Evolutionary conservation across 1,284 basidiomycete genomes (phyloP).

Genomic region (Leccinum cinnamomeum): DNA sequence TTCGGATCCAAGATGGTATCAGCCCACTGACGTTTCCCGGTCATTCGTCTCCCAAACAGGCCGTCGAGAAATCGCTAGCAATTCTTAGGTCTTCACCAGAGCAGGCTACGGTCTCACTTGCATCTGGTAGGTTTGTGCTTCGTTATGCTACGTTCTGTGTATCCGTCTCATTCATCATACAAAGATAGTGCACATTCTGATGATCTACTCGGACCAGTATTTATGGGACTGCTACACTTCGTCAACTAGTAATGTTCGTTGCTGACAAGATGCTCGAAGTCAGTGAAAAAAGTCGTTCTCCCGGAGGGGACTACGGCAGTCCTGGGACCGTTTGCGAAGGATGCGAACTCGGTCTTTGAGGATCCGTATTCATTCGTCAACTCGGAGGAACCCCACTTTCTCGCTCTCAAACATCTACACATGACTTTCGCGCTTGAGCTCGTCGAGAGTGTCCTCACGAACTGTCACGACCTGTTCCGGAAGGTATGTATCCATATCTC

Average conservation of each 20-base stretch:
- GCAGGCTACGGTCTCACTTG: constrained; percentile 59
- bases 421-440: constrained; percentile 95
- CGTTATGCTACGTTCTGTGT: background rate
- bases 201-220: constrained; percentile 84
- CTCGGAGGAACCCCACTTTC: constrained; percentile 78
- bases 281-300: constrained; percentile 49
- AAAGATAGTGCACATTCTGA: constrained; percentile 78
- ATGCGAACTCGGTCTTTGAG: constrained; percentile 87
- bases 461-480: constrained; percentile 87
- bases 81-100: constrained; percentile 76
- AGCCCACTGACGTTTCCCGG: background rate
- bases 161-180: constrained; percentile 10
- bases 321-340: constrained; percentile 79
- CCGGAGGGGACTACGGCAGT: constrained; percentile 61
- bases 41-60: constrained; percentile 41
- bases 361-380: constrained; percentile 85
- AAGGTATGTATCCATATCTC: constrained; percentile 42
- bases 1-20: background rate
- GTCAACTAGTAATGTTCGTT: constrained; percentile 96
- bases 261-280: constrained; percentile 87
- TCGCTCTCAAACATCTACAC: constrained; percentile 83
- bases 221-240: constrained; percentile 93
- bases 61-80: constrained; percentile 82
- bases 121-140: constrained; percentile 52
- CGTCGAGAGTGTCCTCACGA: constrained; percentile 95